phyloP scores from a whole-genome alignment of 1,284 basidiomycete species.

The Cystobasidium sp. region DNA sequence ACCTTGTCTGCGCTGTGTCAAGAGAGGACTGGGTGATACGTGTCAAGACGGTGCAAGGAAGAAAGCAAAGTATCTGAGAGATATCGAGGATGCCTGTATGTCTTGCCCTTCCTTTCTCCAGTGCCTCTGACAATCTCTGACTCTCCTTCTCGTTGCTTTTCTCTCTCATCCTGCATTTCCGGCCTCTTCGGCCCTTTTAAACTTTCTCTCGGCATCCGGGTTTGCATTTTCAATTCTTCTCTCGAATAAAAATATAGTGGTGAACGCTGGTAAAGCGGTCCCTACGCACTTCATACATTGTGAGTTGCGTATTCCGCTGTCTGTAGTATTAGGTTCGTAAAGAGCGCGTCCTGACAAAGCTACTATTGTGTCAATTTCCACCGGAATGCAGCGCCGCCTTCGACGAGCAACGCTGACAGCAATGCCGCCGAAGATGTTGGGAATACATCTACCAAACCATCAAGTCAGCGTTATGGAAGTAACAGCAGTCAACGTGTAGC shows the following conservation, averaged over 20 bases:
- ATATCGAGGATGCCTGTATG: conserved; percentile 71
- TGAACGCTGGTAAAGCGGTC: conserved; percentile 48
- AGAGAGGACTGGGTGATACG: conserved; percentile 84
- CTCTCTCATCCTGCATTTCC: conserved; percentile 8
- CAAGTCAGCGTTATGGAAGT: neutral
- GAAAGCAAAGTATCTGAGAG: conserved; percentile 94
- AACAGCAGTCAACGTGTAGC: neutral
- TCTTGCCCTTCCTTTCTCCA: neutral
- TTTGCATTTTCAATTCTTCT: conserved; percentile 19
- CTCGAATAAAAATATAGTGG: conserved; percentile 44
- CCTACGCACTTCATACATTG: conserved; percentile 38
- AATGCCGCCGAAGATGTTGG: neutral
- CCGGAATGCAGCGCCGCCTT: neutral
- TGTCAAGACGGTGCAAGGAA: conserved; percentile 95
- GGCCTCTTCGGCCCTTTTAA: conserved; percentile 14
- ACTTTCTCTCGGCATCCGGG: neutral
- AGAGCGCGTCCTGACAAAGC: neutral
- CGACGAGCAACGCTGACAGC: neutral
- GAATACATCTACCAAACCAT: neutral
- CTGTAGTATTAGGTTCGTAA: neutral
- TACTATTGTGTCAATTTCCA: neutral
- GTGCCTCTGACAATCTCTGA: neutral
- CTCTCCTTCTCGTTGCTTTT: conserved; percentile 2
- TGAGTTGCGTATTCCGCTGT: conserved; percentile 5
- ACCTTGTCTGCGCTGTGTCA: conserved; percentile 91